These are phyloP conservation scores for Laguncularia racemosa DNA, from an alignment of 345 rosid species.

Conservation along the genomic window DNA sequence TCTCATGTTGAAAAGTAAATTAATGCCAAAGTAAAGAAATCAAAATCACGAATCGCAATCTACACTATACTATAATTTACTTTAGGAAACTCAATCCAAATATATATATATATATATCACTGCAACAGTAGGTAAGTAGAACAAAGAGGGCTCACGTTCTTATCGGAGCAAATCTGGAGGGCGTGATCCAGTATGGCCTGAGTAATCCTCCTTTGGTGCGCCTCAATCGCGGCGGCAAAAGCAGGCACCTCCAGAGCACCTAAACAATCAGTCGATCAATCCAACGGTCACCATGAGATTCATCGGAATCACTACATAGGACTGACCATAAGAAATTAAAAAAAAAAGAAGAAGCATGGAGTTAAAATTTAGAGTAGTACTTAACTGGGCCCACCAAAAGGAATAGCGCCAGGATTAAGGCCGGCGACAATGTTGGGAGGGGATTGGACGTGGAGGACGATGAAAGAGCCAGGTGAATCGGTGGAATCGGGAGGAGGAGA, in stretches of 20 bases:
- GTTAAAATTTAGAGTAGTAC: not conserved
- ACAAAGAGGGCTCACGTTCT: slow-evolving; percentile 25
- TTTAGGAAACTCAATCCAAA: too few species aligned
- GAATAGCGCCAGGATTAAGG: slow-evolving; percentile 73
- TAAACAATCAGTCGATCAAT: slow-evolving; percentile 12
- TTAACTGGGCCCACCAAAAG: slow-evolving; percentile 92
- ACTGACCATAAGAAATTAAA: not conserved
- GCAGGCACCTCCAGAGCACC: slow-evolving; percentile 85
- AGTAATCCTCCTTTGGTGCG: slow-evolving; percentile 73
- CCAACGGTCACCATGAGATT: not conserved
- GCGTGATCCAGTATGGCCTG: slow-evolving; percentile 57
- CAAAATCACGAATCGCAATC: too few species aligned
- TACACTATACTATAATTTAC: too few species aligned
- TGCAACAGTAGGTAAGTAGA: not conserved
- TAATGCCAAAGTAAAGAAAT: too few species aligned
- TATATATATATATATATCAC: not conserved
- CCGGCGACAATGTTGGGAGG: slow-evolving; percentile 72
- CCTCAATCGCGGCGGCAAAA: slow-evolving; percentile 72
- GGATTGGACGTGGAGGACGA: slow-evolving; percentile 71
- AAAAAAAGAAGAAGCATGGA: not conserved
- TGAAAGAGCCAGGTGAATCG: slow-evolving; percentile 32
- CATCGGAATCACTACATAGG: not conserved
- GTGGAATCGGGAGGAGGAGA: slow-evolving; percentile 38
- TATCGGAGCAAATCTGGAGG: slow-evolving; percentile 44
- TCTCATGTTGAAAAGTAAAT: too few species aligned